These are phyloP conservation scores for Oenanthe javanica DNA, from an alignment of 140 eudicot genomes.

Conservation along the genomic window DNA sequence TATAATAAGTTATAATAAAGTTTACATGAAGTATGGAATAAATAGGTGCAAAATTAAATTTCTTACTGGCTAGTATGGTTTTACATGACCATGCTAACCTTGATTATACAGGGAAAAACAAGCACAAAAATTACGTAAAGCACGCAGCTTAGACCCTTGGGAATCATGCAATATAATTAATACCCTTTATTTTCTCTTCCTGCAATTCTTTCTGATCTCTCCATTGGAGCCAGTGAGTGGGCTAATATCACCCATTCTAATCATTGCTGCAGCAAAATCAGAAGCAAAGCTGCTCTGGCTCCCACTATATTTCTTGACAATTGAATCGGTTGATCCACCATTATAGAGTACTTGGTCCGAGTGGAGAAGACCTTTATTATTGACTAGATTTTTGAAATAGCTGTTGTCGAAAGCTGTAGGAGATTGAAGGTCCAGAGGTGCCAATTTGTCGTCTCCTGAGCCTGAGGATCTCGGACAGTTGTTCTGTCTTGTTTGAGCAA, in stretches of 20 bases:
- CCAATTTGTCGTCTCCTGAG: conserved; percentile 3
- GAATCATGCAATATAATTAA: background rate
- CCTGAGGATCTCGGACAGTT: background rate
- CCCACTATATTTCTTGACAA: background rate
- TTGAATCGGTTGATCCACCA: conserved; percentile 2
- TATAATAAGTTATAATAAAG: no score
- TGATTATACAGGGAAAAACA: background rate
- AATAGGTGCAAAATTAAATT: background rate
- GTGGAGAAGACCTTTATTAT: conserved; percentile 3
- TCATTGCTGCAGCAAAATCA: conserved; percentile 8
- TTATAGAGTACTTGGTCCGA: conserved; percentile 6
- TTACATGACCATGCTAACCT: background rate
- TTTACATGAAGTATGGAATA: no score
- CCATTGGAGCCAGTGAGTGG: conserved; percentile 13
- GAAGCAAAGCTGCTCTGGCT: conserved; percentile 6
- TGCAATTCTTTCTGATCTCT: conserved; percentile 8
- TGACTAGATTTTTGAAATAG: conserved; percentile 7
- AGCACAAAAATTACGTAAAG: background rate
- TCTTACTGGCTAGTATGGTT: background rate
- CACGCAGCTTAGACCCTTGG: background rate
- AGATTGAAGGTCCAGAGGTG: conserved; percentile 11
- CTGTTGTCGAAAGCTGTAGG: conserved; percentile 8
- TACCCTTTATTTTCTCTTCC: conserved; percentile 3
- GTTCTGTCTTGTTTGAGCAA: background rate
- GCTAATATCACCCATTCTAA: conserved; percentile 5